Percentiles rank a stretch among this genome's conserved stretches.
These are phyloP conservation scores for Pichia scutulata DNA, from an alignment of 805 yeast species.

Conservation along the genomic window DNA sequence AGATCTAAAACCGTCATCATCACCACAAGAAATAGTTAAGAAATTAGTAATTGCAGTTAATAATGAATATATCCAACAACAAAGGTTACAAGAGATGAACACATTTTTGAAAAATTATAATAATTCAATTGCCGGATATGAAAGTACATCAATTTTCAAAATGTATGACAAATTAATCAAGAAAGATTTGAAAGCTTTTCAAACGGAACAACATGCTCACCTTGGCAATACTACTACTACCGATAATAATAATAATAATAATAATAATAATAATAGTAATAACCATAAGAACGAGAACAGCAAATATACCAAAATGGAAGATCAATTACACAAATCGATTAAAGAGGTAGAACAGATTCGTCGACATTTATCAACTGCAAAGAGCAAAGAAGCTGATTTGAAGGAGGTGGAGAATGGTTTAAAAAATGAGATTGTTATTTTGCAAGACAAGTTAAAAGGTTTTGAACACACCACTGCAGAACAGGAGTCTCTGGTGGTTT, in stretches of 20 bases:
- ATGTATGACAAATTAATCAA: conserved; percentile 6
- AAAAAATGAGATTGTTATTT: not conserved
- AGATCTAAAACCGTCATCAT: conserved; percentile 49
- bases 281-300: not conserved
- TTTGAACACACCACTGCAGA: not conserved
- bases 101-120: conserved; percentile 46
- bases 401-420: conserved; percentile 9
- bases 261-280: not conserved
- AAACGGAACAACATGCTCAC: not conserved
- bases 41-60: conserved; percentile 47
- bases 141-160: conserved; percentile 1
- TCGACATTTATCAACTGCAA: conserved; percentile 18
- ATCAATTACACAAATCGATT: conserved; percentile 15
- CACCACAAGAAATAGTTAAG: conserved; percentile 48
- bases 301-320: conserved; percentile 14
- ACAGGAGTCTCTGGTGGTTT: not conserved
- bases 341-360: conserved; percentile 15
- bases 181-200: not conserved
- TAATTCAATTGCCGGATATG: conserved; percentile 9
- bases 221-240: not conserved
- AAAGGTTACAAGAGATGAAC: conserved; percentile 47
- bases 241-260: not conserved
- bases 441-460: not conserved
- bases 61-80: conserved; percentile 51
- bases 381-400: conserved; percentile 14